Percentiles rank a stretch among this genome's conserved stretches.
phyloP scores from a whole-genome alignment of 345 rosid genomes.

The Camelina sativa region DNA sequence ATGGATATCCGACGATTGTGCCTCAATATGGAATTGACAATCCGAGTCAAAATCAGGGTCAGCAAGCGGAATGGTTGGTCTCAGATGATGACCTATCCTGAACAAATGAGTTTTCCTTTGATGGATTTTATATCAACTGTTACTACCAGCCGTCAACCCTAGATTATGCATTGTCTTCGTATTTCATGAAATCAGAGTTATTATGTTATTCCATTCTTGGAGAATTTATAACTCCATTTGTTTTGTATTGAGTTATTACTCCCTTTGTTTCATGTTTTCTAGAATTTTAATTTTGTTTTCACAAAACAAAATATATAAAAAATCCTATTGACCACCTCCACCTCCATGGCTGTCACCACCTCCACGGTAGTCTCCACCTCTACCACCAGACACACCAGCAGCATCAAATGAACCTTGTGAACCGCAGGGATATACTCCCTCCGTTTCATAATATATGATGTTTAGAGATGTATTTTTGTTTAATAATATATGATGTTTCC shows the following conservation, averaged over 20 bases:
- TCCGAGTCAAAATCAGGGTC: not conserved
- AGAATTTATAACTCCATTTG: not conserved
- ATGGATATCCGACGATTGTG: not conserved
- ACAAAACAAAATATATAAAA: not conserved
- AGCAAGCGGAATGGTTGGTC: not conserved
- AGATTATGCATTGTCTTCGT: constrained; percentile 4
- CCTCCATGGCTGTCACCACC: too few relatives aligned
- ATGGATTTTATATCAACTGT: constrained; percentile 8
- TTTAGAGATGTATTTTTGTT: too few relatives aligned
- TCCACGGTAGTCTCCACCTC: too few relatives aligned
- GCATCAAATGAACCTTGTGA: too few relatives aligned
- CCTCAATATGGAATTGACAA: constrained; percentile 3
- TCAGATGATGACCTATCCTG: not conserved
- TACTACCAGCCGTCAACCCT: constrained; percentile 13
- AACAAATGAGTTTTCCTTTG: not conserved
- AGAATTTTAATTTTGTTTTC: not conserved
- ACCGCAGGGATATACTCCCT: too few relatives aligned
- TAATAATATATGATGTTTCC: too few relatives aligned
- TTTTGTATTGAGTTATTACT: too few relatives aligned
- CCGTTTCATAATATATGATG: too few relatives aligned
- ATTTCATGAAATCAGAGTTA: constrained; percentile 2
- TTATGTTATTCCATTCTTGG: not conserved
- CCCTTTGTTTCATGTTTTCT: not conserved
- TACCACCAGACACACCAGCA: too few relatives aligned
- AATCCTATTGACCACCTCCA: not conserved